Conservation (phyloP, 2,329 filamentous ascomycete species). For the Exophiala phaeomuriformis region DNA sequence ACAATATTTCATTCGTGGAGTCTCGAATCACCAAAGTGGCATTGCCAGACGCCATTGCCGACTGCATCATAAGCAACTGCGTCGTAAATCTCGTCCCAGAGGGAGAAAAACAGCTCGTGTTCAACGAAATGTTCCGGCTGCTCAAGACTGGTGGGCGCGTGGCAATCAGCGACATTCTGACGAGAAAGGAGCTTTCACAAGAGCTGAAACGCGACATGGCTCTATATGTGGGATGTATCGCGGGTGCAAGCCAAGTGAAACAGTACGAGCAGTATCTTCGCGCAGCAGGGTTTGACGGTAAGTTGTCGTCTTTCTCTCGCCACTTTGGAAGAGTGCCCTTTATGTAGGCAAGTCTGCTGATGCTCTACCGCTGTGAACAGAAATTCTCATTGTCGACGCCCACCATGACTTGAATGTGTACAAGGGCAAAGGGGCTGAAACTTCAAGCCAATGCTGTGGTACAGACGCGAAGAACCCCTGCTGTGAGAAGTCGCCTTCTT, state of each 20-base stretch:
- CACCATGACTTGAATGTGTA: too few species aligned
- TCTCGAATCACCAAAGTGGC: slow-evolving; percentile 45
- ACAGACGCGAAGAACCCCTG: too few species aligned
- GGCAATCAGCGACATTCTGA: slow-evolving; percentile 54
- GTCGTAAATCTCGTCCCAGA: slow-evolving; percentile 54
- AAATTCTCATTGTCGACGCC: too few species aligned
- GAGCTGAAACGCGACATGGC: slow-evolving; percentile 45
- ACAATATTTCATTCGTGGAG: slow-evolving; percentile 40
- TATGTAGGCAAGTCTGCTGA: too few species aligned
- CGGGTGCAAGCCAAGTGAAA: slow-evolving; percentile 47
- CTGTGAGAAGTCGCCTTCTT: too few species aligned
- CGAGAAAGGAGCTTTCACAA: slow-evolving; percentile 35
- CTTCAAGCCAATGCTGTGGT: too few species aligned
- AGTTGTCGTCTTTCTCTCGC: too few species aligned
- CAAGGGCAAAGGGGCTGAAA: too few species aligned
- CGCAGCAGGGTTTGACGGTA: too few species aligned
- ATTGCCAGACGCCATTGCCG: slow-evolving; percentile 38
- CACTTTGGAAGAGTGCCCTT: too few species aligned
- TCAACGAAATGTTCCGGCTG: slow-evolving; percentile 52
- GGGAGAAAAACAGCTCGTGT: slow-evolving; percentile 47
- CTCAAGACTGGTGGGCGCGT: slow-evolving; percentile 52
- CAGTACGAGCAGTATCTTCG: slow-evolving; percentile 37
- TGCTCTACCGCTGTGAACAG: too few species aligned
- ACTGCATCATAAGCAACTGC: slow-evolving; percentile 58
- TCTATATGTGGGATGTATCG: slow-evolving; percentile 55